Evolutionary conservation across 495 filamentous ascomycete species (phyloP).

Genomic region (Clohesyomyces aquaticus): DNA sequence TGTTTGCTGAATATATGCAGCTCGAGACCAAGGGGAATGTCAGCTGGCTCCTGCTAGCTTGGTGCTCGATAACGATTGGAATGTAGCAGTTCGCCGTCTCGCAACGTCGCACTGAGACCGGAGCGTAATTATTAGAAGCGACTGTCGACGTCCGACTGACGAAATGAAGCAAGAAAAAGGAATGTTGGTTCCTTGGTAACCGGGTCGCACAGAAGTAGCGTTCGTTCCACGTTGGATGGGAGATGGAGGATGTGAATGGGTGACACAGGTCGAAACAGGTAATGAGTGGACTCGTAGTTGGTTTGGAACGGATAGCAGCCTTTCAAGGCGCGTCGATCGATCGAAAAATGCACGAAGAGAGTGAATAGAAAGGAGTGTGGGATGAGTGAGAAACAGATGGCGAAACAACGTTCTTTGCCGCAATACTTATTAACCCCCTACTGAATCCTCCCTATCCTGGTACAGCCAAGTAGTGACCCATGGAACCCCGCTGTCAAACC

Average conservation of each 20-base stretch:
- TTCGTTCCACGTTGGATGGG: too few relatives aligned
- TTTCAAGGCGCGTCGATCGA: constrained; percentile 35
- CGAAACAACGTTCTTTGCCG: not conserved
- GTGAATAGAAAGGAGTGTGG: not conserved
- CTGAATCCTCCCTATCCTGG: not conserved
- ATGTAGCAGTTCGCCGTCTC: not conserved
- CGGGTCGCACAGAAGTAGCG: too few relatives aligned
- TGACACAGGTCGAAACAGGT: constrained; percentile 6
- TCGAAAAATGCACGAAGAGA: constrained; percentile 3
- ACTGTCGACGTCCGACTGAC: constrained; percentile 4
- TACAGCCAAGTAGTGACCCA: not conserved
- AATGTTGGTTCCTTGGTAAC: constrained; percentile 14
- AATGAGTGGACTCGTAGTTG: too few relatives aligned
- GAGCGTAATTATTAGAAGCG: constrained; percentile 2
- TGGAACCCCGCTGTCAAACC: not conserved
- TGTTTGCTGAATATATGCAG: too few relatives aligned
- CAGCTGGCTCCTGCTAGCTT: not conserved
- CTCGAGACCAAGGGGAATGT: not conserved
- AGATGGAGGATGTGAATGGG: too few relatives aligned
- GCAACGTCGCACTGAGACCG: constrained; percentile 2
- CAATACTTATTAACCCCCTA: constrained; percentile 1
- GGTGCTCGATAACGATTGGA: not conserved
- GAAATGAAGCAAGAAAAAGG: constrained; percentile 2
- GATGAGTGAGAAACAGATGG: not conserved
- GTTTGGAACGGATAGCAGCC: constrained; percentile 27